Evolutionary conservation across 306 rosid genomes (phyloP).

Genomic region (Vicia villosa): DNA sequence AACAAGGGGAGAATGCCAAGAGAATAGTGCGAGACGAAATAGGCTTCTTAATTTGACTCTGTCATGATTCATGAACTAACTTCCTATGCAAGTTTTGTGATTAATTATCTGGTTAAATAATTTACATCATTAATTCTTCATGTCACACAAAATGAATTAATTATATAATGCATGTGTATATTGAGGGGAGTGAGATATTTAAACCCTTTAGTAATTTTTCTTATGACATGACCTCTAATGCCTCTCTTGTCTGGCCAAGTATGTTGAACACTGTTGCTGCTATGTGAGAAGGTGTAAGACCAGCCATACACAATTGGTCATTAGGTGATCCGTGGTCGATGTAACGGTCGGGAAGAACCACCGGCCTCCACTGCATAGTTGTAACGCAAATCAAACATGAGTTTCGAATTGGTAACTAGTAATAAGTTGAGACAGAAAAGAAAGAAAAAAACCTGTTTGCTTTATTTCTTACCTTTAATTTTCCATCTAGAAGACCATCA

Average conservation of each 20-base stretch:
- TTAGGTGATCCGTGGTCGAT: conserved; percentile 87
- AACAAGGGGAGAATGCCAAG: neutral
- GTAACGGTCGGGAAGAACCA: conserved; percentile 89
- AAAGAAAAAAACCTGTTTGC: neutral
- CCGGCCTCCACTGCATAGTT: conserved; percentile 87
- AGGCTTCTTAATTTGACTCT: neutral
- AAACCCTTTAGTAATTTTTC: conserved; percentile 15
- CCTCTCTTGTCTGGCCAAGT: conserved; percentile 87
- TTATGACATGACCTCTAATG: conserved; percentile 72
- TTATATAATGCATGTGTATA: conserved; percentile 29
- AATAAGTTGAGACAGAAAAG: neutral
- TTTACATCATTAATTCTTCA: conserved; percentile 19
- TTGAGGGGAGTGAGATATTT: conserved; percentile 5
- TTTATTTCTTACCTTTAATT: conserved; percentile 65
- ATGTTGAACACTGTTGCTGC: conserved; percentile 93
- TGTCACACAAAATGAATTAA: conserved; percentile 19
- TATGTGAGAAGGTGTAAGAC: conserved; percentile 83
- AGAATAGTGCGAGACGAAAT: neutral
- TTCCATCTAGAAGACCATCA: conserved; percentile 92
- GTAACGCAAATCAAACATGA: conserved; percentile 15
- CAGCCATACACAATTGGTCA: conserved; percentile 73
- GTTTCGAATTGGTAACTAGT: neutral
- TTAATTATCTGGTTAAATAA: neutral
- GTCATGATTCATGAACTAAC: conserved; percentile 5
- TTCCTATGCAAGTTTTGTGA: neutral